Evolutionary conservation across 2,329 filamentous ascomycete genomes (phyloP).

Genomic region (Scytalidium lignicola): DNA sequence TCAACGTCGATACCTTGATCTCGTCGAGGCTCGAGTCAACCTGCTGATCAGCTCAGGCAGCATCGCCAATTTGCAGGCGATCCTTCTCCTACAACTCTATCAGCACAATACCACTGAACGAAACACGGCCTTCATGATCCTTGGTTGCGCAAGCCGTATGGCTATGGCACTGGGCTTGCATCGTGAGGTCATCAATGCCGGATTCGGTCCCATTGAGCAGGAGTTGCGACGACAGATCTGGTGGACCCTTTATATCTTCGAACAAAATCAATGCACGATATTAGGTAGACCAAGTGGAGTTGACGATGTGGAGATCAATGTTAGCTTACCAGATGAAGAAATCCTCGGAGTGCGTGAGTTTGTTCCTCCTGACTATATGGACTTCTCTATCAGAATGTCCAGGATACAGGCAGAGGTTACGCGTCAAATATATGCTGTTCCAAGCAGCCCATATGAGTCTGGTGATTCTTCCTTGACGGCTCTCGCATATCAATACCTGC

Average conservation of each 20-base stretch:
- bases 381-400: constrained; percentile 18
- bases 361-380: constrained; percentile 20
- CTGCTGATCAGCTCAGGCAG: constrained; percentile 32
- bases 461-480: constrained; percentile 15
- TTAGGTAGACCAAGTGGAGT: constrained; percentile 24
- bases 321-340: constrained; percentile 22
- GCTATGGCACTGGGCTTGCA: constrained; percentile 40
- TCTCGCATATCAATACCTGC: constrained; percentile 17
- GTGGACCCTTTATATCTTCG: constrained; percentile 25
- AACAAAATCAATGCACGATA: constrained; percentile 25
- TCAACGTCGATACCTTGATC: constrained; percentile 28
- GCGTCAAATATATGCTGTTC: constrained; percentile 19
- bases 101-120: constrained; percentile 37
- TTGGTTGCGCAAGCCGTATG: constrained; percentile 36
- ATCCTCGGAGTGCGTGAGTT: constrained; percentile 20
- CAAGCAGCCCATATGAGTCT: constrained; percentile 9
- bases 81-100: constrained; percentile 36
- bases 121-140: constrained; percentile 35
- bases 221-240: constrained; percentile 25
- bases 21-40: constrained; percentile 30
- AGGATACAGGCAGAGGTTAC: constrained; percentile 20
- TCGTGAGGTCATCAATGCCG: constrained; percentile 31
- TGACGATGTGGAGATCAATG: constrained; percentile 23
- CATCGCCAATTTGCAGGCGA: constrained; percentile 35
- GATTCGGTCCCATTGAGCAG: constrained; percentile 28